Evolutionary conservation across 2,329 filamentous ascomycete genomes (phyloP).

Genomic region (Ceratocystis cacaofunesta): DNA sequence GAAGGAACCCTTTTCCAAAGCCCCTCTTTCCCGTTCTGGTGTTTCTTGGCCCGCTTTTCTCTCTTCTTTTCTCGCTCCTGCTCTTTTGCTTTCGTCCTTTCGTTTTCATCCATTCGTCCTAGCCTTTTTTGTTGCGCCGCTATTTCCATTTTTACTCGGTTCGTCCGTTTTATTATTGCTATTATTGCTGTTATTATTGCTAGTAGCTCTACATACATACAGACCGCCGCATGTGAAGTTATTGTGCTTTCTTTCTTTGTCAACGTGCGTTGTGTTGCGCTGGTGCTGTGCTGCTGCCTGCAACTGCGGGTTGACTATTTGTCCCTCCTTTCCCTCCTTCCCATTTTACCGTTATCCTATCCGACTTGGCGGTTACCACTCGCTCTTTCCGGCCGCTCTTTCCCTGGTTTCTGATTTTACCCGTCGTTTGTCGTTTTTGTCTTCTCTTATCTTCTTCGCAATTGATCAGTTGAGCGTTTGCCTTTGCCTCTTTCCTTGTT

Average conservation of each 20-base stretch:
- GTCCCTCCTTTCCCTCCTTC: background rate
- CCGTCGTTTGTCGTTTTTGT: background rate
- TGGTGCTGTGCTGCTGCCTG: too few relatives aligned
- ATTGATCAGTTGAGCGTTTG: background rate
- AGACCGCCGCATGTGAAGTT: background rate
- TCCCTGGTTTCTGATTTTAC: background rate
- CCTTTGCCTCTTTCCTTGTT: background rate
- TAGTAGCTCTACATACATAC: background rate
- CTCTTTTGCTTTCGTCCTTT: background rate
- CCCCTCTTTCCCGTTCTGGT: background rate
- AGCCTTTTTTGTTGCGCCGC: background rate
- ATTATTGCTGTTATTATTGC: background rate
- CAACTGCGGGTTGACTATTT: background rate
- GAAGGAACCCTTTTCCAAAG: background rate
- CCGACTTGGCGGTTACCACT: background rate
- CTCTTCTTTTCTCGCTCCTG: background rate
- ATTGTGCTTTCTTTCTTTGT: background rate
- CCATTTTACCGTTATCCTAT: background rate
- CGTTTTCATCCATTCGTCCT: background rate
- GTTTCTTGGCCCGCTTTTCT: background rate
- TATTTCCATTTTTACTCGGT: background rate
- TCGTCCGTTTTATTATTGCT: background rate
- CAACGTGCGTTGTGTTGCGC: too few relatives aligned
- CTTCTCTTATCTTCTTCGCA: background rate
- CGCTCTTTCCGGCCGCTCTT: background rate